Conservation (phyloP, 805 yeast genomes). For the Blastobotrys americana region DNA sequence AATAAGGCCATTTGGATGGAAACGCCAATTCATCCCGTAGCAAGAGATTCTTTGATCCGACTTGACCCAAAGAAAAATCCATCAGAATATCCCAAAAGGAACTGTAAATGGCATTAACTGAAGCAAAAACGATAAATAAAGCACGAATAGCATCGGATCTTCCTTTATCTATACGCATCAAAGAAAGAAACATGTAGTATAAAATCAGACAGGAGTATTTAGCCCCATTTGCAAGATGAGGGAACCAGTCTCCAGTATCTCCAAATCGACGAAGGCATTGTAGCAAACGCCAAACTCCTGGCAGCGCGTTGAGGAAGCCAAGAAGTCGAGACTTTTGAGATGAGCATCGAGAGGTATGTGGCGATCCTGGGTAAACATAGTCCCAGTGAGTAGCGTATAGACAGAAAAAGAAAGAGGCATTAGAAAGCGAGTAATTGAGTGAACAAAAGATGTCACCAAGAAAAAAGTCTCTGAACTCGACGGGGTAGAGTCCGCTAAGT, state of each 20-base stretch:
- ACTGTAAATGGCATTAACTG: constrained; percentile 61
- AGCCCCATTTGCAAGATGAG: constrained; percentile 82
- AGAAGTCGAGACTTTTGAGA: constrained; percentile 65
- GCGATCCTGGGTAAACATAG: constrained; percentile 28
- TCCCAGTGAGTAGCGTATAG: constrained; percentile 68
- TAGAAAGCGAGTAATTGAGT: constrained; percentile 80
- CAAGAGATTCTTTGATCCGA: constrained; percentile 46
- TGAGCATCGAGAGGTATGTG: constrained; percentile 48
- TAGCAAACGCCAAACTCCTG: constrained; percentile 82
- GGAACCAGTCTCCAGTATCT: constrained; percentile 94
- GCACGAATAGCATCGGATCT: constrained; percentile 36
- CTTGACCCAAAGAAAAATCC: constrained; percentile 91
- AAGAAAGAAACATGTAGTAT: constrained; percentile 66
- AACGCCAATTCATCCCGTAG: constrained; percentile 69
- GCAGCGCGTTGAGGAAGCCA: constrained; percentile 81
- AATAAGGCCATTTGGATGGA: constrained; percentile 54
- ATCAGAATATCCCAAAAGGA: constrained; percentile 83
- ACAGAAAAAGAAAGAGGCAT: constrained; percentile 79
- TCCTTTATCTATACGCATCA: constrained; percentile 59
- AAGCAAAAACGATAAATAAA: constrained; percentile 65
- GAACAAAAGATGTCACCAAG: constrained; percentile 88
- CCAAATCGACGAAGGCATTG: constrained; percentile 88
- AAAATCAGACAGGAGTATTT: constrained; percentile 64
- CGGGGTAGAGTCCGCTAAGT: constrained; percentile 84
- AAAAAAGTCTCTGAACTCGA: constrained; percentile 90